Evolutionary conservation across 495 filamentous ascomycete species (phyloP), one percentile per base, ranked within the genome.

Genomic region (Ascobolus immersus): DNA sequence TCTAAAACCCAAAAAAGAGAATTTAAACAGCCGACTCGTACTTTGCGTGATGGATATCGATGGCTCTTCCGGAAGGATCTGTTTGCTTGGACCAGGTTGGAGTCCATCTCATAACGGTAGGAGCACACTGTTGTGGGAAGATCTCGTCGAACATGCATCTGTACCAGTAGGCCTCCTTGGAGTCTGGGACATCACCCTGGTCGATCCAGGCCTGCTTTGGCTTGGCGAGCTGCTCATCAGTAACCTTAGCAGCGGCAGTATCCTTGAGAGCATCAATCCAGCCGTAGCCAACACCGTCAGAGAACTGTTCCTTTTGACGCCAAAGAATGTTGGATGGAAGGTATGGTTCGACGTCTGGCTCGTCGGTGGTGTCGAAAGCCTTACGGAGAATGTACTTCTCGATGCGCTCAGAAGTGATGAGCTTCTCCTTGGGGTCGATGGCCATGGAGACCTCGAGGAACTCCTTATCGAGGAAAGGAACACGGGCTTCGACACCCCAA

Each of bases 231-330:
- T 89, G 80, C 61, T 94, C 86, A 49, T 93, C 81, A 15, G 74
- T 84, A 26, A 96, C 74, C 25, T 84, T 65, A 35, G 67, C 49
- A 55, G 84, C 79, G 39, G 86, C 89, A 39, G 72, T 69, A 52
- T 93, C 89, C 63, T 92, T 96, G 29, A 96, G 64, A 11, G 70
- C 77, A 50, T 96, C 89, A 55, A 94, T 93, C 86, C 86, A 96
- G 39, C 89, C 81, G 59, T 96, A 96, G 36, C 86, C 86, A 40
- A 96, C 89, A 53, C 86, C 86, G 49, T 96, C 86, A 35, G 71
- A 79, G 60, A 96, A 96, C 60, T 94, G 89, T 60, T 96, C 86
- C 67, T 96, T 96, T 60, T 96, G 86, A 47, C 86, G 67, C 77
- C 78, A 96, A 24, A 96, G 72, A 42, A 96, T 94, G 48, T 86